Evolutionary conservation across 805 yeast species (phyloP).

Genomic region (Phaffomyces antillensis): DNA sequence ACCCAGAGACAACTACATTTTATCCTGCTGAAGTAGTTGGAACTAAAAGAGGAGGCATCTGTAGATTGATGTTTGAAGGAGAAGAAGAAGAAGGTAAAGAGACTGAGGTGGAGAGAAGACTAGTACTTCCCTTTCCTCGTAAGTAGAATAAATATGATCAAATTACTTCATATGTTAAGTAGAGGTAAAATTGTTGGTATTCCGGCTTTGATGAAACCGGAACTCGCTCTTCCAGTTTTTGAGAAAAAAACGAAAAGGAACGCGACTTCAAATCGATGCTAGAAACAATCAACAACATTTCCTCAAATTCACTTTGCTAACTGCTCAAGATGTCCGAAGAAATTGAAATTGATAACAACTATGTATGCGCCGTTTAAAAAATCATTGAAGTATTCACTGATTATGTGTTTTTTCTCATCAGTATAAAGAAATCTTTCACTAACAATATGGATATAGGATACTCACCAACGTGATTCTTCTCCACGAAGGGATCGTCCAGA

Average conservation of each 20-base stretch:
- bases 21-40: constrained; percentile 92
- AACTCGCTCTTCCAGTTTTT: not conserved
- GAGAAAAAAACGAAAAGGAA: not conserved
- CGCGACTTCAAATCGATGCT: not conserved
- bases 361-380: constrained; percentile 1
- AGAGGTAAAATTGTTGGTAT: not conserved
- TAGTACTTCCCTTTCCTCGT: constrained; percentile 71
- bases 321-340: constrained; percentile 4
- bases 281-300: not conserved
- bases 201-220: not conserved
- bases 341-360: constrained; percentile 5
- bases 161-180: too few species aligned
- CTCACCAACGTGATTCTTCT: constrained; percentile 24
- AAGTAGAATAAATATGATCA: constrained; percentile 2
- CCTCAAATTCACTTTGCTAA: not conserved
- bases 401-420: not conserved
- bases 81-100: constrained; percentile 96
- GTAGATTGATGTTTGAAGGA: constrained; percentile 83
- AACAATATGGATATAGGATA: constrained; percentile 10
- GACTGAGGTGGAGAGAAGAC: constrained; percentile 81
- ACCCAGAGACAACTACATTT: constrained; percentile 96
- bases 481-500: constrained; percentile 22
- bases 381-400: not conserved
- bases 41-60: constrained; percentile 62
- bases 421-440: not conserved